These are phyloP conservation scores for Boletales sp. DNA, from an alignment of 768 basidiomycete species.

Conservation along the genomic window DNA sequence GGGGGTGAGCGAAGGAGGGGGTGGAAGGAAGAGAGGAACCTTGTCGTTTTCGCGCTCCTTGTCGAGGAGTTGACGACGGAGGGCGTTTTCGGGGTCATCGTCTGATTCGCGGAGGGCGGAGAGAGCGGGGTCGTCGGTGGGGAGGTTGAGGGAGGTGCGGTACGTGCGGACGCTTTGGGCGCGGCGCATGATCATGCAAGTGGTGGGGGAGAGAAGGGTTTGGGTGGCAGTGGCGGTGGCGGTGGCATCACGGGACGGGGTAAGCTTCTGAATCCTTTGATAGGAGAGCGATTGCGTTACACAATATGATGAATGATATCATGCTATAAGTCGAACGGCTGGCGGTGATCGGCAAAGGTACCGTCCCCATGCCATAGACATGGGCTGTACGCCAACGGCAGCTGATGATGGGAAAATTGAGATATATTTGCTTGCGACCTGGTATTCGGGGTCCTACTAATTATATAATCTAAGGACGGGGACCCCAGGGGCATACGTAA, in stretches of 20 bases:
- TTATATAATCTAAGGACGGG: conserved; percentile 17
- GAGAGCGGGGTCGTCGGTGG: conserved; percentile 48
- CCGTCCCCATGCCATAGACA: no score
- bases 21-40: conserved; percentile 29
- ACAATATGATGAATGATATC: no score
- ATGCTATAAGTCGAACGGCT: no score
- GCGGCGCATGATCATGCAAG: conserved; percentile 55
- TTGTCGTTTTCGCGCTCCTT: conserved; percentile 70
- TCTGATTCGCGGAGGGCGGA: conserved; percentile 55
- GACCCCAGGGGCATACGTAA: conserved; percentile 25
- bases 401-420: background rate
- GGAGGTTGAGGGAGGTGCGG: conserved; percentile 25
- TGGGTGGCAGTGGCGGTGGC: background rate
- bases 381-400: no score
- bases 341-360: no score
- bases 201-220: background rate
- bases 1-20: background rate
- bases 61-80: conserved; percentile 62
- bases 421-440: background rate
- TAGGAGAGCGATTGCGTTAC: no score
- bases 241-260: no score
- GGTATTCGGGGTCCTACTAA: conserved; percentile 11
- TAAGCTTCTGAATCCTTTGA: no score
- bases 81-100: conserved; percentile 54
- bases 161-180: conserved; percentile 63